Percentiles rank a stretch among this genome's conserved stretches.
phyloP scores from a whole-genome alignment of 352 stramenopile species.

The Pythium angustatum region DNA sequence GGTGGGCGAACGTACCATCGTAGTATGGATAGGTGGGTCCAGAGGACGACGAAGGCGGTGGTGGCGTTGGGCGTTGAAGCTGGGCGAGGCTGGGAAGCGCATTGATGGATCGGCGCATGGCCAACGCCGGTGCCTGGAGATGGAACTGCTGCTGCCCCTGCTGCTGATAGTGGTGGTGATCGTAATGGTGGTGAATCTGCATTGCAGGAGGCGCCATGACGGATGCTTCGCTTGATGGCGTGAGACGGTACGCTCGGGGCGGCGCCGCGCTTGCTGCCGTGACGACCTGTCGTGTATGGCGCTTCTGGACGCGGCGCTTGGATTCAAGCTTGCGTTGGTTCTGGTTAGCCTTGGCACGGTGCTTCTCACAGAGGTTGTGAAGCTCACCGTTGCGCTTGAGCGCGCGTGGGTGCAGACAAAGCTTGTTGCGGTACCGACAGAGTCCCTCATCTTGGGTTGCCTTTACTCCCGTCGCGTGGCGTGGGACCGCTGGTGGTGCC shows the following conservation, averaged over 20 bases:
- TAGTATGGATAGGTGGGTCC: slow-evolving; percentile 12
- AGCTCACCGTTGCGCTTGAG: slow-evolving; percentile 50
- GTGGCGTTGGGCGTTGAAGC: slow-evolving; percentile 15
- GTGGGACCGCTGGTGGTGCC: neutral
- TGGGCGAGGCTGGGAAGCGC: slow-evolving; percentile 28
- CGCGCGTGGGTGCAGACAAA: slow-evolving; percentile 39
- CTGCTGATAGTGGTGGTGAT: neutral
- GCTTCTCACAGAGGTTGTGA: slow-evolving; percentile 49
- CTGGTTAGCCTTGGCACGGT: slow-evolving; percentile 67
- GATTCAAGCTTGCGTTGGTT: slow-evolving; percentile 84
- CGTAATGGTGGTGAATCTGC: neutral
- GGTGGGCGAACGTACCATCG: slow-evolving; percentile 13
- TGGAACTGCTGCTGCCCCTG: neutral
- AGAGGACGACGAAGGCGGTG: neutral
- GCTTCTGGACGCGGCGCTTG: slow-evolving; percentile 73
- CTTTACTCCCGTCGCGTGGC: neutral
- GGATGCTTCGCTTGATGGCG: neutral
- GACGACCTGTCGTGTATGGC: slow-evolving; percentile 12
- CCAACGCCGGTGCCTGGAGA: neutral
- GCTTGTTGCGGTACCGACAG: slow-evolving; percentile 52
- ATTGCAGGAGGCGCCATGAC: neutral
- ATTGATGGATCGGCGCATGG: neutral
- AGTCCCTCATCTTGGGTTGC: slow-evolving; percentile 18
- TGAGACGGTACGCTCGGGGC: slow-evolving; percentile 24
- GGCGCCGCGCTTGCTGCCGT: neutral